Conservation (phyloP, 176 grass and related monocot species). For the Rhipidocladum racemiflorum region DNA sequence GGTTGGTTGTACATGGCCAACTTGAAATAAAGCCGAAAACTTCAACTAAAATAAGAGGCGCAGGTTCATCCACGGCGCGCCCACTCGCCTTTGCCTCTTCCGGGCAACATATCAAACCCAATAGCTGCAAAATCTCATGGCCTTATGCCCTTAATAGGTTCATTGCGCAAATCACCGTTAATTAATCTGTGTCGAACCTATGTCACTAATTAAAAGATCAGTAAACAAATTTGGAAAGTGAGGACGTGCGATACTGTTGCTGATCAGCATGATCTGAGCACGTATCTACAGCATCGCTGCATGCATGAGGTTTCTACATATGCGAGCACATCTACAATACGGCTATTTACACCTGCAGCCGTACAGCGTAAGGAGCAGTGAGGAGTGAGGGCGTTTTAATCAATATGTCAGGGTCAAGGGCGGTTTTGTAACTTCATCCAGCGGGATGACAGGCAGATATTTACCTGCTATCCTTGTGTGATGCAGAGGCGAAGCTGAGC, state of each 20-base stretch:
- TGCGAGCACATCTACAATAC: neutral
- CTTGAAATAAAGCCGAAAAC: conserved; percentile 25
- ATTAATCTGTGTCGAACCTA: neutral
- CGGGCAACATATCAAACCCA: neutral
- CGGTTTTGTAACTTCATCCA: neutral
- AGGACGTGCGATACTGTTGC: neutral
- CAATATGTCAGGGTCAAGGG: neutral
- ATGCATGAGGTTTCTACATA: neutral
- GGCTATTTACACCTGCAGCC: too few species aligned
- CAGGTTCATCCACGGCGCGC: conserved; percentile 29
- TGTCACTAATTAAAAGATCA: neutral
- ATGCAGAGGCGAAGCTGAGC: conserved; percentile 40
- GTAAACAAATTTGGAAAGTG: neutral
- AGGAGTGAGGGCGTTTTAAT: neutral
- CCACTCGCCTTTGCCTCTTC: conserved; percentile 1
- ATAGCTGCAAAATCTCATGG: conserved; percentile 1
- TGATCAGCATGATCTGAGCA: neutral
- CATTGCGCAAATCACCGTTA: neutral
- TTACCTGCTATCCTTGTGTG: conserved; percentile 33
- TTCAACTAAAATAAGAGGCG: conserved; percentile 18
- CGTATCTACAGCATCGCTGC: neutral
- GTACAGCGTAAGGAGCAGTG: neutral
- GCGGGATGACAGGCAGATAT: conserved; percentile 18
- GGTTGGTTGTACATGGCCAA: conserved; percentile 25
- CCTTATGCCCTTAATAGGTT: neutral